phyloP scores from a whole-genome alignment of 768 basidiomycete genomes.

The Obba rivulosa region DNA sequence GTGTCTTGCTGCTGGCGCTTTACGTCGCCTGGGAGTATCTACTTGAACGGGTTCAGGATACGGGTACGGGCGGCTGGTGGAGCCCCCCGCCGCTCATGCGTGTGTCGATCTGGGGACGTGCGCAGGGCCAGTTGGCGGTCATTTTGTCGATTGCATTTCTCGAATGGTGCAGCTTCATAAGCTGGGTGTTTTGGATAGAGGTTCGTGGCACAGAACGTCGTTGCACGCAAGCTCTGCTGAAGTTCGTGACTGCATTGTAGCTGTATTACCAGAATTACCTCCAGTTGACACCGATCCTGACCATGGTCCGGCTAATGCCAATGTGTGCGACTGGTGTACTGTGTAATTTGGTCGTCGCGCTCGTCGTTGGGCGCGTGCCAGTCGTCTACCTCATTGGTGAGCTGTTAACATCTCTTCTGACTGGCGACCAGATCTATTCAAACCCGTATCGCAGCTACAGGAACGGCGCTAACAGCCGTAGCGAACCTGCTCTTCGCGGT shows the following conservation, averaged over 20 bases:
- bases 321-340: conserved; percentile 62
- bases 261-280: conserved; percentile 70
- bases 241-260: conserved; percentile 24
- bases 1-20: conserved; percentile 45
- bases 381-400: conserved; percentile 54
- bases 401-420: no score
- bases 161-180: conserved; percentile 55
- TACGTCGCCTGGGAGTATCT: conserved; percentile 67
- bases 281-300: conserved; percentile 45
- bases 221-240: no score
- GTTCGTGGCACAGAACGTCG: conserved; percentile 9
- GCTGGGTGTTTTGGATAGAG: conserved; percentile 49
- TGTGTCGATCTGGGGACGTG: conserved; percentile 57
- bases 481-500: conserved; percentile 67
- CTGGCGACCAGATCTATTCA: no score
- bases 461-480: conserved; percentile 51
- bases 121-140: conserved; percentile 54
- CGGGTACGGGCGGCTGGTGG: conserved; percentile 19
- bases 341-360: conserved; percentile 61
- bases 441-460: conserved; percentile 33
- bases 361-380: conserved; percentile 50
- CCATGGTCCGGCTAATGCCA: conserved; percentile 64
- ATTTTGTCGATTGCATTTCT: conserved; percentile 59
- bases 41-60: conserved; percentile 36
- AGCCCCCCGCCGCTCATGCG: conserved; percentile 62